Base-by-base conservation (phyloP, 2,329 filamentous ascomycete genomes). In the Endocalyx cinctus region DNA sequence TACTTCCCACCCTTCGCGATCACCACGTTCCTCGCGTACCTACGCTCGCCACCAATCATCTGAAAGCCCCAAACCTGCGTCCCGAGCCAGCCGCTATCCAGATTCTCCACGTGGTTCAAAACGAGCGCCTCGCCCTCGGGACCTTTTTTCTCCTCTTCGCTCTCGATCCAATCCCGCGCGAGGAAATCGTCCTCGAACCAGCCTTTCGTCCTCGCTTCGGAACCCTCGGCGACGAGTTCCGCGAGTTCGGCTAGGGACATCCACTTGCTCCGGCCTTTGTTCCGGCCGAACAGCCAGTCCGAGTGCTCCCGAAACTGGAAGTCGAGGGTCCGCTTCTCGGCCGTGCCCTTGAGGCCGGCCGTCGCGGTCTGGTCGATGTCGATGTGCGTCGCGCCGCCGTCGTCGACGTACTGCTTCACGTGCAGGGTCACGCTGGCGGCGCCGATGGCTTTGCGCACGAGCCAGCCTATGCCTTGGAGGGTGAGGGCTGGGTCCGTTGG, bases 261-360 rank as follows among this genome's bases (percentile, higher is more conserved):
- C 55, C 71, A 79, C 28, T 66, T 61, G 27, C 71, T 76, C 39
- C 69, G 70, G 37, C 83, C 85, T 32, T 67, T 66, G 42, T 92
- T 72, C 35, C 63, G 65, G 38, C 88, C 88, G 57, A 94, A 95
- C 46, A 94, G 74, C 69, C 79, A 81, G 67, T 95, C 87, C 16
- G 64, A 66, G 66, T 89, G 85, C 42, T 76, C 72, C 47, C 82
- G 79, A 46, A 47, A 58, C 34, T 47, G 48, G 55, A 60, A 52
- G 63, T 79, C 74, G 33, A 74, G 50, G 53, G 66, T 72, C 38
- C 75, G 74, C 43, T 59, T 57, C 68, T 79, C 75, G 26, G 64
- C 54, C 31, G 67, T 88, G 49, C 77, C 80, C 52, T 75, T 76
- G 43, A 94, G 67, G 35, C 80, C 82, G 39, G 80, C 86, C 7